Conservation (phyloP, 805 yeast species). For the Spathaspora gorwiae region DNA sequence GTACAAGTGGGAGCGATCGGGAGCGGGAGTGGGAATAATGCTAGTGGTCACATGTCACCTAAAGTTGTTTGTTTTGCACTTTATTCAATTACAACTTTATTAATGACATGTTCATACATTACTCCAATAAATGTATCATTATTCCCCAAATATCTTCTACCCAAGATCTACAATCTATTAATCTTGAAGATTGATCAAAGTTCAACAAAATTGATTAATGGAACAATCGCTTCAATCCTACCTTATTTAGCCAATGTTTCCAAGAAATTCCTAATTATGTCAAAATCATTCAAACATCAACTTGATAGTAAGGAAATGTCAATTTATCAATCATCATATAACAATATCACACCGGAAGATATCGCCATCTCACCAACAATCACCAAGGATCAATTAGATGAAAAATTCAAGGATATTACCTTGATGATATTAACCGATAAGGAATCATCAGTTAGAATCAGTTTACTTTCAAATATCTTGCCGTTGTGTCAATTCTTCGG, state of each 20-base stretch:
- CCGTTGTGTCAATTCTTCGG: slow-evolving; percentile 82
- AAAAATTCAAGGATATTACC: slow-evolving; percentile 62
- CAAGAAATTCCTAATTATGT: slow-evolving; percentile 57
- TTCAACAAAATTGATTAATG: slow-evolving; percentile 5
- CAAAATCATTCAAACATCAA: slow-evolving; percentile 40
- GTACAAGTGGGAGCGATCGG: neutral
- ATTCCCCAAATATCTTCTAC: slow-evolving; percentile 79
- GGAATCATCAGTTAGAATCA: slow-evolving; percentile 59
- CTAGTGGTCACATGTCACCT: slow-evolving; percentile 25
- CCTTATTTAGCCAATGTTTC: slow-evolving; percentile 70
- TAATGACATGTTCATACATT: slow-evolving; percentile 57
- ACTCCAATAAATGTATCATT: slow-evolving; percentile 72
- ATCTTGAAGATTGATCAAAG: slow-evolving; percentile 16
- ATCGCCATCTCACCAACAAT: slow-evolving; percentile 6
- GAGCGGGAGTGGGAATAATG: neutral
- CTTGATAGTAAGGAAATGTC: neutral
- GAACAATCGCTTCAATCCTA: slow-evolving; percentile 59
- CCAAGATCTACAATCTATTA: slow-evolving; percentile 44
- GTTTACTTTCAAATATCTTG: slow-evolving; percentile 65
- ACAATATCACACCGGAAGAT: slow-evolving; percentile 1
- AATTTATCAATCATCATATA: neutral
- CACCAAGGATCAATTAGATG: slow-evolving; percentile 42
- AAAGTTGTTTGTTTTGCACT: slow-evolving; percentile 67
- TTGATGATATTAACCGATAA: slow-evolving; percentile 66
- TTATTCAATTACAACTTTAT: slow-evolving; percentile 59